Conservation (phyloP, 2,329 filamentous ascomycete genomes). For the Neofusicoccum sp. region DNA sequence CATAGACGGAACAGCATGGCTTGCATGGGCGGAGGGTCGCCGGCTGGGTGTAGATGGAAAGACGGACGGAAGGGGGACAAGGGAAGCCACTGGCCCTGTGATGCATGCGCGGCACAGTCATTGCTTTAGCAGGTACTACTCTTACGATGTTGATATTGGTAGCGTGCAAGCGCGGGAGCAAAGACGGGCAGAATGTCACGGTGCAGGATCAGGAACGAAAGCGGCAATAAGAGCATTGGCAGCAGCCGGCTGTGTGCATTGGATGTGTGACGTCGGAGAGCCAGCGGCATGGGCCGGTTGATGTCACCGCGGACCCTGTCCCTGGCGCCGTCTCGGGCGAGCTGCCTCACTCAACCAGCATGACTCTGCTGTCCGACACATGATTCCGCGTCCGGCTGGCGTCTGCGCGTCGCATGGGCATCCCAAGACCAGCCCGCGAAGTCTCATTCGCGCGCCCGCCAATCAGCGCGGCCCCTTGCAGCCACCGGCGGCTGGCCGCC, state of each 20-base stretch:
- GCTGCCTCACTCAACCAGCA: not conserved
- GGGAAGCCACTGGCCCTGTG: not conserved
- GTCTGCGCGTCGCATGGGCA: not conserved
- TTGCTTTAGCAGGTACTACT: not conserved
- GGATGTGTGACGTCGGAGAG: not conserved
- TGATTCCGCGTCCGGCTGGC: not conserved
- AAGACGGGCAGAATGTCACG: not conserved
- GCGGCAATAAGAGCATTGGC: not conserved
- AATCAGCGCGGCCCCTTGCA: not conserved
- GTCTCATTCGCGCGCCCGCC: not conserved
- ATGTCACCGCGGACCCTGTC: constrained; percentile 1
- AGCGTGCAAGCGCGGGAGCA: not conserved
- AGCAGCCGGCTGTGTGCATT: not conserved
- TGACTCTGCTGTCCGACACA: not conserved
- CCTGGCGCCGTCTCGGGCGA: not conserved
- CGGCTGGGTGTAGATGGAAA: not conserved
- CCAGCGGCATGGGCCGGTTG: not conserved
- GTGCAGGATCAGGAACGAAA: not conserved
- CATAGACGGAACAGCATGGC: not conserved
- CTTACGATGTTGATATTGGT: not conserved
- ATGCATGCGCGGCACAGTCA: not conserved
- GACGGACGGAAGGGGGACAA: too few species aligned
- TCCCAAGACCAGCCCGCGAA: not conserved
- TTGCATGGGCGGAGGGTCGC: not conserved
- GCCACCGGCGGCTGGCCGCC: not conserved